Evolutionary conservation across 305 asterid species (phyloP).

Genomic region (Fraxinus latifolia): DNA sequence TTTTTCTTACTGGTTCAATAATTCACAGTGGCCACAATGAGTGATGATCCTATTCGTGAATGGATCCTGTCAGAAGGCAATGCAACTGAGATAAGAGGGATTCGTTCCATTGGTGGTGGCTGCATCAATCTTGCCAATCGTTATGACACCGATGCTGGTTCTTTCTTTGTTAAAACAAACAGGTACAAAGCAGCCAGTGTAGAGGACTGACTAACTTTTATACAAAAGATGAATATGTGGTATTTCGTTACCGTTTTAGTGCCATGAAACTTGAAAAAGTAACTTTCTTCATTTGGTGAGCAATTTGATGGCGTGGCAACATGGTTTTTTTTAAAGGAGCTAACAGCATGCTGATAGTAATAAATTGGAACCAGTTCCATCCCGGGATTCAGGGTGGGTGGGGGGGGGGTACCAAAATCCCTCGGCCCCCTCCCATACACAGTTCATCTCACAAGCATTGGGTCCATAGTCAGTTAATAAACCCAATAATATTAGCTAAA

Average conservation of each 20-base stretch:
- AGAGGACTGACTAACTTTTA: not conserved
- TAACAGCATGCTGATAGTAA: not conserved
- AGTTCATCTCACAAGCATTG: not conserved
- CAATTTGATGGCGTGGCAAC: not conserved
- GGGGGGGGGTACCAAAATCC: not conserved
- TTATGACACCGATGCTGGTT: slow-evolving; percentile 79
- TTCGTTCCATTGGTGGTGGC: slow-evolving; percentile 87
- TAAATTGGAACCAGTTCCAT: not conserved
- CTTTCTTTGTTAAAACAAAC: slow-evolving; percentile 86
- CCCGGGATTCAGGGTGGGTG: not conserved
- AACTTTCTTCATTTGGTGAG: not conserved
- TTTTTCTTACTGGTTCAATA: slow-evolving; percentile 3
- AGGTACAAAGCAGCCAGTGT: slow-evolving; percentile 40
- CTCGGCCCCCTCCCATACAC: not conserved
- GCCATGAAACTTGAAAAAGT: not conserved
- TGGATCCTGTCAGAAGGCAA: slow-evolving; percentile 93
- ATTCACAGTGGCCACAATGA: slow-evolving; percentile 63
- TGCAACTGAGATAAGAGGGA: slow-evolving; percentile 72
- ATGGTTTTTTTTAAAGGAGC: not conserved
- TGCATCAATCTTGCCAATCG: slow-evolving; percentile 80
- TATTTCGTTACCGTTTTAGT: not conserved
- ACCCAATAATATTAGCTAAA: not conserved
- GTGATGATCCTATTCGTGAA: slow-evolving; percentile 76
- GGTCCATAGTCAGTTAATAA: not conserved
- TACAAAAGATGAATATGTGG: not conserved